Conservation (phyloP, 805 yeast species). For the Kazachstania africana region DNA sequence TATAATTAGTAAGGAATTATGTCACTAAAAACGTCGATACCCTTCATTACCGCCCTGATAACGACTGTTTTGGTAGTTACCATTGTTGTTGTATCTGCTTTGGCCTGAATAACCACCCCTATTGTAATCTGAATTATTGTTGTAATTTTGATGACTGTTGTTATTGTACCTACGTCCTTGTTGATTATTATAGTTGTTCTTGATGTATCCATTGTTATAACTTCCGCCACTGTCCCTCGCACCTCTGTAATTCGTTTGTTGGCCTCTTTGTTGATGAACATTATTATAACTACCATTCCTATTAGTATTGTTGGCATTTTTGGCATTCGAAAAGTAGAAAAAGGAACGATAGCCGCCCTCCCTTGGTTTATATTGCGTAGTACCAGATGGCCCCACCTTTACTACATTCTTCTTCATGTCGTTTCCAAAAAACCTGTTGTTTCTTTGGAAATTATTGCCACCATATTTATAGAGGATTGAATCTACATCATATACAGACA, state of each 20-base stretch:
- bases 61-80: slow-evolving; percentile 4
- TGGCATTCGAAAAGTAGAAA: slow-evolving; percentile 18
- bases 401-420: slow-evolving; percentile 31
- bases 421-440: slow-evolving; percentile 20
- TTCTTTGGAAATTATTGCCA: slow-evolving; percentile 24
- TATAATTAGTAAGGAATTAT: too few relatives aligned
- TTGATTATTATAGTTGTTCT: slow-evolving; percentile 1
- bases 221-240: slow-evolving; percentile 1
- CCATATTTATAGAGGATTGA: slow-evolving; percentile 39
- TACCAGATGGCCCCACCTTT: slow-evolving; percentile 38
- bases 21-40: too few relatives aligned
- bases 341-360: slow-evolving; percentile 42
- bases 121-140: slow-evolving; percentile 5
- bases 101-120: slow-evolving; percentile 1
- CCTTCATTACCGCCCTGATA: slow-evolving; percentile 1
- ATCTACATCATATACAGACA: slow-evolving; percentile 61
- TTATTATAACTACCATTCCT: slow-evolving; percentile 1
- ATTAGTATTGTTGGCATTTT: slow-evolving; percentile 3
- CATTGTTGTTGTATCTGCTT: slow-evolving; percentile 10
- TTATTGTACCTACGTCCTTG: slow-evolving; percentile 4
- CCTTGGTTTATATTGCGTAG: slow-evolving; percentile 34
- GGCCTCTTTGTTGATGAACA: slow-evolving; percentile 1
- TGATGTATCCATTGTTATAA: slow-evolving; percentile 1
- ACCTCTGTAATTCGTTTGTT: slow-evolving; percentile 10
- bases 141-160: slow-evolving; percentile 1